A percentile compares a stretch with the other conserved stretches of the same genome.
These are phyloP conservation scores for Aurantiochytrium sp. DNA, from an alignment of 108 stramenopile genomes.

Conservation along the genomic window DNA sequence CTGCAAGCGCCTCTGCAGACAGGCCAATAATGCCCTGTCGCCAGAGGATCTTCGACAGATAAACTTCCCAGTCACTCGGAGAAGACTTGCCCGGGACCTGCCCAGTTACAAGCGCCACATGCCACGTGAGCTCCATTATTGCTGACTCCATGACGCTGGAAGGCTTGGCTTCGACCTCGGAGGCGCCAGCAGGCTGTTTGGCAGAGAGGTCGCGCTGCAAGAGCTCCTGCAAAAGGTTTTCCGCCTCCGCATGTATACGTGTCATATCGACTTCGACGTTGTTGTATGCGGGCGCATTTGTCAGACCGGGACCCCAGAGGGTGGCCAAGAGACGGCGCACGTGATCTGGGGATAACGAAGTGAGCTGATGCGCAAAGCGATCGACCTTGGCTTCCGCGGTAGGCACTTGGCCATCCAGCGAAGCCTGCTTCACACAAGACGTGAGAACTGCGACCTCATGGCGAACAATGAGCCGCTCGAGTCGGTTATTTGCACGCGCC, in stretches of 20 bases:
- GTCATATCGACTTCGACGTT: too few species aligned
- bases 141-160: too few species aligned
- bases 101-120: too few species aligned
- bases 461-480: neutral
- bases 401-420: neutral
- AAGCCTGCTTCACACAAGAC: neutral
- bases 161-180: too few species aligned
- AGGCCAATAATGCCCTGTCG: neutral
- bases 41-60: neutral
- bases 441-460: neutral
- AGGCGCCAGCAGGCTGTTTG: too few species aligned
- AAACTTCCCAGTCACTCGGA: neutral
- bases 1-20: neutral
- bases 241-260: too few species aligned
- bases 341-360: neutral
- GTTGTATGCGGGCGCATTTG: too few species aligned
- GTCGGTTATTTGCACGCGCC: neutral
- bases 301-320: neutral
- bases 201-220: too few species aligned
- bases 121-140: too few species aligned
- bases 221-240: too few species aligned
- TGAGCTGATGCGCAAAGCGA: neutral
- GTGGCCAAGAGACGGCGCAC: neutral
- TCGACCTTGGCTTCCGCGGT: neutral
- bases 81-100: too few species aligned